A percentile compares a stretch with the other conserved stretches of the same genome.
Evolutionary conservation across 805 yeast species (phyloP).

Genomic region (Candida insectalens): DNA sequence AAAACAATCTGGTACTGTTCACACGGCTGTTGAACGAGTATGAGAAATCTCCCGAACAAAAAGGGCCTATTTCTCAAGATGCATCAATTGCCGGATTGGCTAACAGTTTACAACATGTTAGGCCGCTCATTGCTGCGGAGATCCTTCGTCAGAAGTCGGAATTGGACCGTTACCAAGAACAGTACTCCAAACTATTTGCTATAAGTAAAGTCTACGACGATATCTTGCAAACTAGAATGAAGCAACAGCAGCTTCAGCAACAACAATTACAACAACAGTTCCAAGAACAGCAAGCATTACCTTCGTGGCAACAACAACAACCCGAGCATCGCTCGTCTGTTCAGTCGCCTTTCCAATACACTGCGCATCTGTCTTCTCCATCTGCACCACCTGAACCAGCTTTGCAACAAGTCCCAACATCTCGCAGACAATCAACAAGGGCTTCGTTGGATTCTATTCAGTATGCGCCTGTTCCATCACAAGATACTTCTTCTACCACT

Average conservation of each 20-base stretch:
- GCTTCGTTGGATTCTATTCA: conserved; percentile 1
- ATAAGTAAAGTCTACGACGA: conserved; percentile 70
- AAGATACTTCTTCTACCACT: background rate
- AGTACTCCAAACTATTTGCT: conserved; percentile 71
- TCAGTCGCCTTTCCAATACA: background rate
- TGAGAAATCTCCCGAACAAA: conserved; percentile 31
- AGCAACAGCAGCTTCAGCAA: conserved; percentile 13
- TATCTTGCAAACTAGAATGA: conserved; percentile 48
- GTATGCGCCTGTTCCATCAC: conserved; percentile 2
- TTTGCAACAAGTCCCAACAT: too few relatives aligned
- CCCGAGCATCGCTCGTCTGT: background rate
- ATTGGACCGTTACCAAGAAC: conserved; percentile 57
- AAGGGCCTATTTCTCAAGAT: conserved; percentile 30
- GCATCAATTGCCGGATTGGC: conserved; percentile 47
- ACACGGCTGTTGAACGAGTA: conserved; percentile 52
- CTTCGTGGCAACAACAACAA: background rate
- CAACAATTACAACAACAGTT: background rate
- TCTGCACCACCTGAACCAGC: background rate
- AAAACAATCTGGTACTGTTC: conserved; percentile 59
- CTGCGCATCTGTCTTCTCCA: background rate
- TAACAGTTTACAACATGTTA: conserved; percentile 45
- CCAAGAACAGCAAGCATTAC: background rate
- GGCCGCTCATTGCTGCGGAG: conserved; percentile 61
- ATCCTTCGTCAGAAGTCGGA: conserved; percentile 47
- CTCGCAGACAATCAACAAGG: too few relatives aligned